These are phyloP conservation scores for Fusarium zealandicum DNA, from an alignment of 2,329 filamentous ascomycete species.

Conservation along the genomic window DNA sequence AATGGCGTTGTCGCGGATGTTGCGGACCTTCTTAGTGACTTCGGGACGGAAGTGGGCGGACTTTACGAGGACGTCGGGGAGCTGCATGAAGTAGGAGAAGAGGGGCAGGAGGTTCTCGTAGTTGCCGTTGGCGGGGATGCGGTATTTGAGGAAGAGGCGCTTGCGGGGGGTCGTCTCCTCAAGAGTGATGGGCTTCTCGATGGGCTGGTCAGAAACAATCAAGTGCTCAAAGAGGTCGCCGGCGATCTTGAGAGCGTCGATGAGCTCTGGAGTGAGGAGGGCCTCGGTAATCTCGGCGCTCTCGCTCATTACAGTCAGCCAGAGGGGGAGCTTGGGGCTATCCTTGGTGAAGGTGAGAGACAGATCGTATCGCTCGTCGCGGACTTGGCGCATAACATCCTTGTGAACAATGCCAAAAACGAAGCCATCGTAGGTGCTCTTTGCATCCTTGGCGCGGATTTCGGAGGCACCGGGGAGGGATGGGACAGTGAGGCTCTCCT, in stretches of 20 bases:
- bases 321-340: slow-evolving; percentile 84
- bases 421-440: slow-evolving; percentile 84
- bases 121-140: slow-evolving; percentile 69
- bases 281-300: slow-evolving; percentile 92
- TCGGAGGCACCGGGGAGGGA: slow-evolving; percentile 66
- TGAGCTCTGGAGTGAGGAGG: slow-evolving; percentile 85
- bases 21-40: slow-evolving; percentile 83
- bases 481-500: slow-evolving; percentile 80
- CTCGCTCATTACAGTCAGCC: slow-evolving; percentile 96
- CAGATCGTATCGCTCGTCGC: slow-evolving; percentile 92
- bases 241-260: slow-evolving; percentile 78
- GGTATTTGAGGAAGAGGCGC: slow-evolving; percentile 80
- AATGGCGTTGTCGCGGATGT: slow-evolving; percentile 80
- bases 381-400: slow-evolving; percentile 86
- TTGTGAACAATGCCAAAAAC: slow-evolving; percentile 97
- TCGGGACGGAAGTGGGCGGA: slow-evolving; percentile 87
- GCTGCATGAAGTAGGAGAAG: slow-evolving; percentile 81
- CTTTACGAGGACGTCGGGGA: slow-evolving; percentile 82
- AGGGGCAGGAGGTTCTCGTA: slow-evolving; percentile 74
- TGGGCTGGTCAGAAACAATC: slow-evolving; percentile 87
- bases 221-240: slow-evolving; percentile 84
- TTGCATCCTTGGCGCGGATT: slow-evolving; percentile 60
- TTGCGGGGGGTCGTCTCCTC: slow-evolving; percentile 87
- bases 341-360: slow-evolving; percentile 95
- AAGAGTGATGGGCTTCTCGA: slow-evolving; percentile 83